Evolutionary conservation across 2,329 filamentous ascomycete species (phyloP).

Genomic region (Alternaria sp.): DNA sequence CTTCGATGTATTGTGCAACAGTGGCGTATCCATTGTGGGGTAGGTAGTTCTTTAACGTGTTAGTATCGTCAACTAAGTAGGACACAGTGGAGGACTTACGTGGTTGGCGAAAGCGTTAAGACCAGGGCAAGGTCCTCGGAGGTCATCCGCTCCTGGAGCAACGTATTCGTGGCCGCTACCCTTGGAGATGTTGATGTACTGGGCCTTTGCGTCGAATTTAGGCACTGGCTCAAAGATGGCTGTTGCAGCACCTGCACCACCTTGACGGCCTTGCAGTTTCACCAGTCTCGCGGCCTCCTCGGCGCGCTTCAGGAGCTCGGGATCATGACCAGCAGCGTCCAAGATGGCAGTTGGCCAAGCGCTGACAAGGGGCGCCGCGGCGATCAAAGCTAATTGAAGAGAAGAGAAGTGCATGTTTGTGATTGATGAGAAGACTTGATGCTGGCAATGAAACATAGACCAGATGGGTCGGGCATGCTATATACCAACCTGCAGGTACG

Average conservation of each 20-base stretch:
- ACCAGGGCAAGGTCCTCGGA: slow-evolving; percentile 35
- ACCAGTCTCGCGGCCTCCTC: slow-evolving; percentile 20
- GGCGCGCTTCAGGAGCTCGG: slow-evolving; percentile 21
- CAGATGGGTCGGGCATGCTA: background rate
- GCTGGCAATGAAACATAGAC: background rate
- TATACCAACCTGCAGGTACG: background rate
- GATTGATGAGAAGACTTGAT: background rate
- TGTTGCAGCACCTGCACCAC: slow-evolving; percentile 27
- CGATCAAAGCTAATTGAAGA: slow-evolving; percentile 12
- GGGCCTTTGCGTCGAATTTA: slow-evolving; percentile 27
- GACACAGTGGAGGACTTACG: slow-evolving; percentile 9
- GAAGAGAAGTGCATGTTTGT: slow-evolving; percentile 23
- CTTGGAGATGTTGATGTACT: slow-evolving; percentile 24
- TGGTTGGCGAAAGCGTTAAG: slow-evolving; percentile 35
- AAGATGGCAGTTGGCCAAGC: slow-evolving; percentile 31
- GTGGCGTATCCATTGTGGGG: slow-evolving; percentile 31
- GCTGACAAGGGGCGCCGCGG: slow-evolving; percentile 16
- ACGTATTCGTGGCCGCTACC: slow-evolving; percentile 33
- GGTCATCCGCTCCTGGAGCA: slow-evolving; percentile 29
- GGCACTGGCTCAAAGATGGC: slow-evolving; percentile 27
- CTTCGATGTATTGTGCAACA: slow-evolving; percentile 29
- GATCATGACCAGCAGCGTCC: slow-evolving; percentile 28
- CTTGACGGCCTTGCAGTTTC: slow-evolving; percentile 15
- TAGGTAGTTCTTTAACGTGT: slow-evolving; percentile 20
- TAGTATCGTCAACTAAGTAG: background rate